Evolutionary conservation across 2,329 filamentous ascomycete genomes (phyloP).

Genomic region (Aspergillus pseudoviridinutans): DNA sequence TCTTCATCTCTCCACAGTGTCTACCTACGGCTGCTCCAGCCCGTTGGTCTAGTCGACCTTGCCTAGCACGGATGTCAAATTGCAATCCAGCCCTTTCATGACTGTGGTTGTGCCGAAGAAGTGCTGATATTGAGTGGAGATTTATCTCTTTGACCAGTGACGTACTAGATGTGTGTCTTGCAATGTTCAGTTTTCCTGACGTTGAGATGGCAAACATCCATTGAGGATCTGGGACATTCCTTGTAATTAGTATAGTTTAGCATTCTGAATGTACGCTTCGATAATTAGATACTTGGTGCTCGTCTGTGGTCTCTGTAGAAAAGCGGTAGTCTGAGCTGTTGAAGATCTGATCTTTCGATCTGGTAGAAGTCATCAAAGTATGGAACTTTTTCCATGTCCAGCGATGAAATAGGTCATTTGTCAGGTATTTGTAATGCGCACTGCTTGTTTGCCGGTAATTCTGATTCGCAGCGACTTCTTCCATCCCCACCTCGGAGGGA

Average conservation of each 20-base stretch:
- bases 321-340: neutral
- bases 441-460: neutral
- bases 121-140: slow-evolving; percentile 71
- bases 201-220: slow-evolving; percentile 40
- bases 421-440: neutral
- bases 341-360: too few relatives aligned
- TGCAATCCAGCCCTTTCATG: slow-evolving; percentile 80
- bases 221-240: slow-evolving; percentile 43
- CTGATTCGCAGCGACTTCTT: neutral
- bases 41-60: neutral
- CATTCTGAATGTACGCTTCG: neutral
- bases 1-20: neutral
- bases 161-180: slow-evolving; percentile 43
- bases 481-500: neutral
- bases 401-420: neutral
- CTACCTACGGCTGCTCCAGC: neutral
- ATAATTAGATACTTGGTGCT: neutral
- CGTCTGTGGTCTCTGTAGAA: neutral
- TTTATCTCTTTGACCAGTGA: slow-evolving; percentile 29
- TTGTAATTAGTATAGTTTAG: neutral
- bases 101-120: slow-evolving; percentile 98
- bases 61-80: slow-evolving; percentile 98
- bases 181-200: slow-evolving; percentile 17
- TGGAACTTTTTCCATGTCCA: too few relatives aligned
- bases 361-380: too few relatives aligned